Conservation (phyloP, 768 basidiomycete species). For the Psilocybe subaeruginosa region DNA sequence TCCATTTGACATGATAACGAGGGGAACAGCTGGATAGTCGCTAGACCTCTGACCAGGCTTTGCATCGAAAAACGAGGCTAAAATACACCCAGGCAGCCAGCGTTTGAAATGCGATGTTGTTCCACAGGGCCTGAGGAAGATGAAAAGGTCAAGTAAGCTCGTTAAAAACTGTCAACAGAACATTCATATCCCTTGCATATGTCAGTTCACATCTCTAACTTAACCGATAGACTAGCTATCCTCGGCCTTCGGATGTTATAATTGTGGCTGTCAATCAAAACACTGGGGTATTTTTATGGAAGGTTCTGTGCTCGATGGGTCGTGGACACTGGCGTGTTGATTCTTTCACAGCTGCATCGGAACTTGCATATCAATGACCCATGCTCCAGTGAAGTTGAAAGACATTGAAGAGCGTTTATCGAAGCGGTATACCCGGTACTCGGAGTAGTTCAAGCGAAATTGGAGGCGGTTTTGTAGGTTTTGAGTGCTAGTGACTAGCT, state of each 20-base stretch:
- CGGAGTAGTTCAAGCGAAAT: too few species aligned
- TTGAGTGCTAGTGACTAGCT: too few species aligned
- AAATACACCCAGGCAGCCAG: background rate
- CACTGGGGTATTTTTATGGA: background rate
- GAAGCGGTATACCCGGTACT: background rate
- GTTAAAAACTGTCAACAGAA: background rate
- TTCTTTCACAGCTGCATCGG: background rate
- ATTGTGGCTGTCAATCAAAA: background rate
- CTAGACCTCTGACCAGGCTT: background rate
- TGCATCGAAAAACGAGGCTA: background rate
- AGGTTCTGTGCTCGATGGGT: background rate
- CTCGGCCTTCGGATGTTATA: background rate
- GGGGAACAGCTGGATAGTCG: conserved; percentile 1
- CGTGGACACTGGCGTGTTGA: background rate
- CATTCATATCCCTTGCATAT: background rate
- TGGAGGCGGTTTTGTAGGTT: too few species aligned
- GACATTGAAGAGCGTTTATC: too few species aligned
- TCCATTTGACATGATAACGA: conserved; percentile 12
- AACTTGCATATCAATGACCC: background rate
- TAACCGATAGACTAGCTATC: background rate
- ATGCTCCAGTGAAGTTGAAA: background rate
- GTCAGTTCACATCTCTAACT: background rate
- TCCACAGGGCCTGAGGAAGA: background rate
- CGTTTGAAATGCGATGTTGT: background rate
- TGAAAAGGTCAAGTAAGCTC: background rate